These are phyloP conservation scores for Phascolomyces articulosus DNA, from an alignment of 371 early-diverging fungal species.

Conservation along the genomic window DNA sequence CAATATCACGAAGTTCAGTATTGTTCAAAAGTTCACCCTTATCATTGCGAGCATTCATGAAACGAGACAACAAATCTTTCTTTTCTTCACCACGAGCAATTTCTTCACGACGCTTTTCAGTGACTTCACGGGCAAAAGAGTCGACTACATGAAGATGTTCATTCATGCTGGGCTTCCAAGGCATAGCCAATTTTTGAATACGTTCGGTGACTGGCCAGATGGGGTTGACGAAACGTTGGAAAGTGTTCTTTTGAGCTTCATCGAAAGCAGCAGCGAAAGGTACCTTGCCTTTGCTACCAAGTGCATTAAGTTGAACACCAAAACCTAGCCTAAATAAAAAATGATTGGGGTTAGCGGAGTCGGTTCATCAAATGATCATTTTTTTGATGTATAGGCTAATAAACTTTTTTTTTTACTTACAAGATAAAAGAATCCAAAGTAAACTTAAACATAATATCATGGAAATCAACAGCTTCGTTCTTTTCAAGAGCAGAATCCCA, in stretches of 20 bases:
- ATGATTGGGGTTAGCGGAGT: neutral
- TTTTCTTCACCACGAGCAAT: slow-evolving; percentile 22
- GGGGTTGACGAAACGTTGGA: slow-evolving; percentile 49
- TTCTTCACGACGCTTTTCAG: slow-evolving; percentile 40
- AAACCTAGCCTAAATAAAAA: slow-evolving; percentile 40
- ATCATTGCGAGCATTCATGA: slow-evolving; percentile 59
- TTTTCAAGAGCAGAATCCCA: slow-evolving; percentile 31
- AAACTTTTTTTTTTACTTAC: too few species aligned
- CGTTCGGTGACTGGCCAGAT: slow-evolving; percentile 31
- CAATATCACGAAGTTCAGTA: slow-evolving; percentile 58
- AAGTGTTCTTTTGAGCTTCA: slow-evolving; percentile 40
- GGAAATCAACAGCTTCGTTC: slow-evolving; percentile 35
- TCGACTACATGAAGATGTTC: slow-evolving; percentile 49
- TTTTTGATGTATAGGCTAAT: neutral
- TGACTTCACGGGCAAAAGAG: slow-evolving; percentile 47
- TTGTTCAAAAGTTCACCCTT: slow-evolving; percentile 55
- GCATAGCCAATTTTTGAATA: slow-evolving; percentile 15
- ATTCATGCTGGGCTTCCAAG: slow-evolving; percentile 31
- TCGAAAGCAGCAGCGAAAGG: slow-evolving; percentile 66
- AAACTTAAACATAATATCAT: slow-evolving; percentile 47
- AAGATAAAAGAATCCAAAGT: slow-evolving; percentile 57
- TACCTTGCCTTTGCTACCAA: slow-evolving; percentile 27
- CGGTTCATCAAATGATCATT: neutral
- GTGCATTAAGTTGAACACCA: slow-evolving; percentile 43
- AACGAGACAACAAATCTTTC: slow-evolving; percentile 60